Evolutionary conservation across 2,329 filamentous ascomycete genomes (phyloP), one percentile per base, ranked within the genome.

Genomic region (Leptographium wingfieldii): DNA sequence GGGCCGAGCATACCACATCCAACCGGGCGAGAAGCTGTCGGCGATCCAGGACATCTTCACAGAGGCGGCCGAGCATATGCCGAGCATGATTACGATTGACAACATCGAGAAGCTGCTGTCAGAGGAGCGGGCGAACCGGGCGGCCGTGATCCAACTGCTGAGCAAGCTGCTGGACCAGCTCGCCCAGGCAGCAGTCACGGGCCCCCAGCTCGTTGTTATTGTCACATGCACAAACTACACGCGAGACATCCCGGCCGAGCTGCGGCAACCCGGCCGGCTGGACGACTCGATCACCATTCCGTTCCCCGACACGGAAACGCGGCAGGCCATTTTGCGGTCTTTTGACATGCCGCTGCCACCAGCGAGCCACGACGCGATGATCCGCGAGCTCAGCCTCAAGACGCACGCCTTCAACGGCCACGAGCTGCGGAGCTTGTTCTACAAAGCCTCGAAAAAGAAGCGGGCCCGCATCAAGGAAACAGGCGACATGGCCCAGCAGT

Each of bases 331-430:
- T 14, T 72, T 96, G 27, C 79, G 82, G 35, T 82, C 81, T 7
- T 75, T 88, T 61, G 68, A 74, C 56, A 74, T 74, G 16, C 73
- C 69, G 33, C 74, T 82, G 54, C 73, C 69, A n/a, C 67, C 76
- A 3, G 77, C 75, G 10, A 74, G 75, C 10, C 76, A 72, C 59
- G 77, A 85, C 3, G 72, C 73, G 1, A 74, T 83, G 11, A 73
- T 90, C 22, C 73, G 78, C 4, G 74, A 78, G 22, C 74, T 95
- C 52, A 86, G 86, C 51, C 82, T 88, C 63, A 82, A 84, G 60
- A 95, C 92, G 0, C 91, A 96, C 68, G 92, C 92, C 4, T 96
- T 90, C 70, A 95, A 90, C 38, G 87, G 88, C 1, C 74, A 77
- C n/a, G 80, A 79, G 16, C 76, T 96, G 0, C 14, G n/a, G n/a